A percentile compares a stretch with the other conserved stretches of the same genome.
Evolutionary conservation across 192 early-diverging fungal genomes (phyloP).

Genomic region (Backusella tarrabulga): DNA sequence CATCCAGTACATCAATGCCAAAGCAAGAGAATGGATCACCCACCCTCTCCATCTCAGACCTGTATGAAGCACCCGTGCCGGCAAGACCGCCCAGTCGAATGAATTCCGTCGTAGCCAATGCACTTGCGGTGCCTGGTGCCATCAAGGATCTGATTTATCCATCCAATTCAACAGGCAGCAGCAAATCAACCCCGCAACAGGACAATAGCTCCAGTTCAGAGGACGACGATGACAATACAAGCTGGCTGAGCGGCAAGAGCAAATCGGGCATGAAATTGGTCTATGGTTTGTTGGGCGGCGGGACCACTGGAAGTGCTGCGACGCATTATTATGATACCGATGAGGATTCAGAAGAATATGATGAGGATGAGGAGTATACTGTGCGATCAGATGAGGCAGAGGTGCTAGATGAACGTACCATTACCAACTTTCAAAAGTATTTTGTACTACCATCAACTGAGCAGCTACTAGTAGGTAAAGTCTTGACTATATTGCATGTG

Average conservation of each 20-base stretch:
- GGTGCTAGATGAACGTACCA: constrained; percentile 22
- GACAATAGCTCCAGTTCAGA: constrained; percentile 23
- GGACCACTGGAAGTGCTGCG: neutral
- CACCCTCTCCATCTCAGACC: constrained; percentile 21
- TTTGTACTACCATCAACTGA: constrained; percentile 60
- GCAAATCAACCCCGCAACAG: neutral
- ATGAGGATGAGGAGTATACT: constrained; percentile 13
- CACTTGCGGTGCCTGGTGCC: constrained; percentile 24
- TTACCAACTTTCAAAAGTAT: constrained; percentile 44
- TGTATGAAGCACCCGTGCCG: neutral
- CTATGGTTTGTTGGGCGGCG: constrained; percentile 32
- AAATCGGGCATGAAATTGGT: constrained; percentile 32
- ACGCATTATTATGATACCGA: neutral
- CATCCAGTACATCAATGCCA: constrained; percentile 4
- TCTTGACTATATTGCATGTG: no score
- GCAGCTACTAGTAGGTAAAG: constrained; percentile 46
- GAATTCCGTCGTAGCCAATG: constrained; percentile 24
- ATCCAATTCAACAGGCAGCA: constrained; percentile 9
- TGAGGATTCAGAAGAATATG: constrained; percentile 26
- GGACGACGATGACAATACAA: constrained; percentile 26
- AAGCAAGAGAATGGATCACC: constrained; percentile 17
- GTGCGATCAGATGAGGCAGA: constrained; percentile 16
- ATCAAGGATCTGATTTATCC: constrained; percentile 19
- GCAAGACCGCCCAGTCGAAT: neutral
- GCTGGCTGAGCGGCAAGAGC: constrained; percentile 35